phyloP scores from a whole-genome alignment of 2,329 filamentous ascomycete species.

The Cephalotrichum gorgonifer region DNA sequence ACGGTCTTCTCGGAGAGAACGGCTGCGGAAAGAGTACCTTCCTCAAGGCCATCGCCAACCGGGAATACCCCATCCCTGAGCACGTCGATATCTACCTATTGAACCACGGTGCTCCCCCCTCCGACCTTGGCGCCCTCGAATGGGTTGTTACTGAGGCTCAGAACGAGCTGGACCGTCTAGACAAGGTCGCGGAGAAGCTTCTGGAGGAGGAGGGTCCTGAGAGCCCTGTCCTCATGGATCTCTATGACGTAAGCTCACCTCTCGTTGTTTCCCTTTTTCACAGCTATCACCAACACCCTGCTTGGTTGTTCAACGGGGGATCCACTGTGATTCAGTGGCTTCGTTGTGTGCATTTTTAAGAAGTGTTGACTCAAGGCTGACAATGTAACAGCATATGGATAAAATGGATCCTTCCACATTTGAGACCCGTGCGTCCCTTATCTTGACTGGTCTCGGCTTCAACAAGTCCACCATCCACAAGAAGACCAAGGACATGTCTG shows the following conservation, averaged over 20 bases:
- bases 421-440: conserved; percentile 87
- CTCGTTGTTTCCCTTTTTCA: not conserved
- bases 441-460: conserved; percentile 97
- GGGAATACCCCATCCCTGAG: conserved; percentile 92
- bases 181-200: conserved; percentile 79
- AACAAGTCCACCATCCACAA: conserved; percentile 97
- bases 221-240: conserved; percentile 77
- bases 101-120: conserved; percentile 90
- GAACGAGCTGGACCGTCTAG: conserved; percentile 81
- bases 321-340: not conserved
- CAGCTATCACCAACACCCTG: not conserved
- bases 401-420: conserved; percentile 98
- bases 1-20: conserved; percentile 96
- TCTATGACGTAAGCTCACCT: conserved; percentile 70
- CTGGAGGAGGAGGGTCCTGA: conserved; percentile 90
- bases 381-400: conserved; percentile 72
- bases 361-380: conserved; percentile 13
- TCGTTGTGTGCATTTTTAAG: conserved; percentile 1
- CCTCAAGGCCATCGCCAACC: conserved; percentile 83
- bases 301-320: not conserved
- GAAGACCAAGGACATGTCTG: conserved; percentile 99
- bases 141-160: conserved; percentile 96
- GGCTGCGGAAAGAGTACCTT: conserved; percentile 98
- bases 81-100: conserved; percentile 97
- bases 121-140: conserved; percentile 81